These are phyloP conservation scores for Colletotrichum sublineola DNA, from an alignment of 2,329 filamentous ascomycete species.

Conservation along the genomic window DNA sequence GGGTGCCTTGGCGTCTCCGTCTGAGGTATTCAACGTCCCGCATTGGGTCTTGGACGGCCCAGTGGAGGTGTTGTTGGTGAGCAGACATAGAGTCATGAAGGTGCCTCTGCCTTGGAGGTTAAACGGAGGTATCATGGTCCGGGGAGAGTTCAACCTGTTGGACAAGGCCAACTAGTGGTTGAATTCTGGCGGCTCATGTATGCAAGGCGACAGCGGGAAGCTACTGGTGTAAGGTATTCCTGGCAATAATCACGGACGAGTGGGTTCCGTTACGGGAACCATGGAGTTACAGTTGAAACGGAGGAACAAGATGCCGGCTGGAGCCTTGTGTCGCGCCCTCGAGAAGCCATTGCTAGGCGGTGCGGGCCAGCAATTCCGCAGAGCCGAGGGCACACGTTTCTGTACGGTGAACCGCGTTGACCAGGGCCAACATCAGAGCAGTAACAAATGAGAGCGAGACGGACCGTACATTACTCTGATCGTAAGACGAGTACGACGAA, in stretches of 20 bases:
- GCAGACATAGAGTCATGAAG: slow-evolving; percentile 20
- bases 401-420: background rate
- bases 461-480: background rate
- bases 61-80: slow-evolving; percentile 8
- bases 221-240: slow-evolving; percentile 25
- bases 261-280: slow-evolving; percentile 26
- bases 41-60: slow-evolving; percentile 16
- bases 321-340: background rate
- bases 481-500: slow-evolving; percentile 1
- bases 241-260: slow-evolving; percentile 3
- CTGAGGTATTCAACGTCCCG: slow-evolving; percentile 22
- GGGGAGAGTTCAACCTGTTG: slow-evolving; percentile 20
- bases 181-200: slow-evolving; percentile 22
- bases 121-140: slow-evolving; percentile 24
- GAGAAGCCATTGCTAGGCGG: background rate
- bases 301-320: slow-evolving; percentile 22
- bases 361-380: background rate
- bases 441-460: slow-evolving; percentile 5
- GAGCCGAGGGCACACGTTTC: background rate
- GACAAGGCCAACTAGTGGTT: slow-evolving; percentile 22
- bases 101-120: slow-evolving; percentile 36
- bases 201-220: slow-evolving; percentile 21
- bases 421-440: background rate
- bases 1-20: slow-evolving; percentile 12
- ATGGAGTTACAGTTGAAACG: slow-evolving; percentile 32